These are phyloP conservation scores for Ustilago xerochloae DNA, from an alignment of 1,284 basidiomycete genomes.

Conservation along the genomic window DNA sequence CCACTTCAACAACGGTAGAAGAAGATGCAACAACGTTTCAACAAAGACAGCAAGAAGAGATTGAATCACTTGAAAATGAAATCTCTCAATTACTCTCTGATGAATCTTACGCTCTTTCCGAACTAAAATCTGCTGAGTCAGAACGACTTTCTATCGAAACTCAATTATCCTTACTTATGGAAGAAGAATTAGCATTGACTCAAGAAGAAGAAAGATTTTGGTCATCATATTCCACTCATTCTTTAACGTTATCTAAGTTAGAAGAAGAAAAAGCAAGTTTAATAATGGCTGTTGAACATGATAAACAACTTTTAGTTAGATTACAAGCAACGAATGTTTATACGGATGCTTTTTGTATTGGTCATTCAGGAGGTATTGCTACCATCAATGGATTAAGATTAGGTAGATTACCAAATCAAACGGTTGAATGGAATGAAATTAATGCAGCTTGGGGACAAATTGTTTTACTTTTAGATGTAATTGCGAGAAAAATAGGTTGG, in stretches of 20 bases:
- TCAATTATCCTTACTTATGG: slow-evolving; percentile 79
- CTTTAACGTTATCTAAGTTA: slow-evolving; percentile 76
- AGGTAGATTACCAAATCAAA: slow-evolving; percentile 77
- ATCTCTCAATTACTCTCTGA: slow-evolving; percentile 43
- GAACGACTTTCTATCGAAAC: slow-evolving; percentile 73
- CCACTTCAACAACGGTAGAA: background rate
- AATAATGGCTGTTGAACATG: slow-evolving; percentile 73
- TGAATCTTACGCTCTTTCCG: slow-evolving; percentile 22
- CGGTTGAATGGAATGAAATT: slow-evolving; percentile 96
- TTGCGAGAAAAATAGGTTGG: slow-evolving; percentile 68
- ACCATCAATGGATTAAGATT: slow-evolving; percentile 96
- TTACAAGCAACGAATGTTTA: slow-evolving; percentile 95
- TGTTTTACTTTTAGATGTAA: slow-evolving; percentile 86
- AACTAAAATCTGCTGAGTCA: slow-evolving; percentile 56
- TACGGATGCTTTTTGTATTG: slow-evolving; percentile 98
- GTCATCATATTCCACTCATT: slow-evolving; percentile 79
- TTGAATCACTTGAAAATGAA: slow-evolving; percentile 17
- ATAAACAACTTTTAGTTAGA: slow-evolving; percentile 76
- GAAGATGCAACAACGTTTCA: slow-evolving; percentile 9
- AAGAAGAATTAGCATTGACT: slow-evolving; percentile 79
- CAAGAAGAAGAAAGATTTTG: slow-evolving; percentile 88
- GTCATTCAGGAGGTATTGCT: slow-evolving; percentile 86
- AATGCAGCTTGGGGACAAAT: slow-evolving; percentile 99
- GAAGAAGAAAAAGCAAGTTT: slow-evolving; percentile 77
- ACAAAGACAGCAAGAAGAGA: slow-evolving; percentile 9